Evolutionary conservation across 345 rosid genomes (phyloP).

Genomic region (Populus davidiana): DNA sequence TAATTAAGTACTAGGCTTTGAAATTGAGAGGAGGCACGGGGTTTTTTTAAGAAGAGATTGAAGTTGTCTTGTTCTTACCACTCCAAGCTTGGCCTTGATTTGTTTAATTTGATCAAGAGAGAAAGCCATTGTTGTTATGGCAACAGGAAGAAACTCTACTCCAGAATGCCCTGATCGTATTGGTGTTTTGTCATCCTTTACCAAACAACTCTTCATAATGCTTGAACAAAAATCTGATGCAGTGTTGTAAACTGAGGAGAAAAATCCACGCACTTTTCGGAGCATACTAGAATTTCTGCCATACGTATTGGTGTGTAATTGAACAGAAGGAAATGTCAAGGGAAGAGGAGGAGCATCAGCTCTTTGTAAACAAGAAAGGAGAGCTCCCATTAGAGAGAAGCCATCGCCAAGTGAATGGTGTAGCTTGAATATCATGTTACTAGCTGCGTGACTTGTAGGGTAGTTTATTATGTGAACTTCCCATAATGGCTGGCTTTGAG

Average conservation of each 20-base stretch:
- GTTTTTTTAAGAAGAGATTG: not conserved
- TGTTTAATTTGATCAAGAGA: slow-evolving; percentile 37
- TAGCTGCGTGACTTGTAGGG: slow-evolving; percentile 39
- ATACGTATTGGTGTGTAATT: not conserved
- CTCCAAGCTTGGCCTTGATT: slow-evolving; percentile 35
- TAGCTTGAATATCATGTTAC: slow-evolving; percentile 38
- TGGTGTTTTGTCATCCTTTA: slow-evolving; percentile 33
- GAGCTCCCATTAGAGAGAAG: slow-evolving; percentile 48
- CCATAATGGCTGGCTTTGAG: slow-evolving; percentile 44
- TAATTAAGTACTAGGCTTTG: no score
- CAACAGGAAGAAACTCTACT: slow-evolving; percentile 32
- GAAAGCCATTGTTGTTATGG: slow-evolving; percentile 22
- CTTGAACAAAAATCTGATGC: slow-evolving; percentile 33
- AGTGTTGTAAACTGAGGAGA: slow-evolving; percentile 21
- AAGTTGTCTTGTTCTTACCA: slow-evolving; percentile 8
- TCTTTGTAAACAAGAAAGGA: slow-evolving; percentile 50
- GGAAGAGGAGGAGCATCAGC: slow-evolving; percentile 49
- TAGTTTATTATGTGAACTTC: slow-evolving; percentile 46
- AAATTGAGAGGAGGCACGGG: not conserved
- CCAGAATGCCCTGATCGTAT: slow-evolving; percentile 33
- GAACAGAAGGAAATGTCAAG: slow-evolving; percentile 36
- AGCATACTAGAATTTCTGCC: not conserved
- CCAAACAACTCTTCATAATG: slow-evolving; percentile 23
- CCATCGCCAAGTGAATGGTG: slow-evolving; percentile 64
- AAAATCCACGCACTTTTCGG: not conserved